Conservation (phyloP, 257 asterid species). For the Solanum verrucosum region DNA sequence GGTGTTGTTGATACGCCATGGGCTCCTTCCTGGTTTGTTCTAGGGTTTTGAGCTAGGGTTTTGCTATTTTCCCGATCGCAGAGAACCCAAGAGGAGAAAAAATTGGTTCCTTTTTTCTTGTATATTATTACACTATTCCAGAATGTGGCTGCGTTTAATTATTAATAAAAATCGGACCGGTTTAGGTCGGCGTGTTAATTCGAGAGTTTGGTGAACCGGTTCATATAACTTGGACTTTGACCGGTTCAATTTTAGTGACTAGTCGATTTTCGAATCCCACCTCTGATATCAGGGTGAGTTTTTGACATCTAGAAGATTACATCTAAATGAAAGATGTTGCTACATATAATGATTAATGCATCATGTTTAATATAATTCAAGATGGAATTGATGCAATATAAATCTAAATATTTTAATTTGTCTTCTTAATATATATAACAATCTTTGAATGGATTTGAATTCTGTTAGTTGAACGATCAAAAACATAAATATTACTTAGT, state of each 20-base stretch:
- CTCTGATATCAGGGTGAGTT: neutral
- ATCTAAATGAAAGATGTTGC: neutral
- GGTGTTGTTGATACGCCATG: slow-evolving; percentile 69
- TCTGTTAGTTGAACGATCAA: too few species aligned
- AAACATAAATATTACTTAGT: too few species aligned
- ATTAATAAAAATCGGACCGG: neutral
- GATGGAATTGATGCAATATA: neutral
- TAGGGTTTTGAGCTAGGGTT: neutral
- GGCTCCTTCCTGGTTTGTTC: neutral
- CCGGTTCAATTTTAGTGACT: neutral
- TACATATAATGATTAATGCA: too few species aligned
- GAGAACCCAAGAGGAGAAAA: neutral
- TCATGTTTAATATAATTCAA: neutral
- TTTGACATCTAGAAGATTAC: neutral
- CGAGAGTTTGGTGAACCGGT: neutral
- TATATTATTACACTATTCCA: neutral
- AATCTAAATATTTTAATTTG: too few species aligned
- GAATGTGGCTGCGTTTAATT: neutral
- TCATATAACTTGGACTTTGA: neutral
- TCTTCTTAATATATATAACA: neutral
- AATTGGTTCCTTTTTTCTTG: neutral
- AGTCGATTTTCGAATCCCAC: neutral
- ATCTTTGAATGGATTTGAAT: neutral
- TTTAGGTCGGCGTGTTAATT: neutral
- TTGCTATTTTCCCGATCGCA: slow-evolving; percentile 1